Conservation (phyloP, 2,329 filamentous ascomycete genomes). For the Nectriaceae sp. region DNA sequence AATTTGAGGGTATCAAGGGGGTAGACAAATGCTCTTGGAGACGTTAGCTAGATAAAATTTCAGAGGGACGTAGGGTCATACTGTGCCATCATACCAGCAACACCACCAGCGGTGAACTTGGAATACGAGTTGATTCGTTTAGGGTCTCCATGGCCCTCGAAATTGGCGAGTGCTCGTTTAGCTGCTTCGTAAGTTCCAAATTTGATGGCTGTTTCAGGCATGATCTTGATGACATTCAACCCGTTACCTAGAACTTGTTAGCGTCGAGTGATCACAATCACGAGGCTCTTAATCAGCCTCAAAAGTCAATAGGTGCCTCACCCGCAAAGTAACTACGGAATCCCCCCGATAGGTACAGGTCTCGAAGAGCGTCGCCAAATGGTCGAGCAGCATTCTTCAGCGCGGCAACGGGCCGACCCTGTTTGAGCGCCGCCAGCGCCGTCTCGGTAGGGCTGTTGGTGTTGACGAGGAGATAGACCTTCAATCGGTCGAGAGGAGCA, state of each 20-base stretch:
- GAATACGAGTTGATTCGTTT: constrained; percentile 78
- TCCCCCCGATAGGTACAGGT: constrained; percentile 84
- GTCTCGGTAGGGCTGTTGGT: constrained; percentile 57
- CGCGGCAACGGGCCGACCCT: constrained; percentile 66
- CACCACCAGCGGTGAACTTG: constrained; percentile 87
- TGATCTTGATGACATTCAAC: constrained; percentile 94
- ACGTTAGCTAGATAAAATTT: constrained; percentile 6
- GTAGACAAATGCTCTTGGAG: constrained; percentile 81
- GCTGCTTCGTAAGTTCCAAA: constrained; percentile 97
- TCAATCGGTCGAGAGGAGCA: constrained; percentile 92
- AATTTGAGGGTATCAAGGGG: constrained; percentile 84
- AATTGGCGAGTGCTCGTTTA: constrained; percentile 79
- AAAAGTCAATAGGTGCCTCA: constrained; percentile 44
- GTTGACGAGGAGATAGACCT: constrained; percentile 96
- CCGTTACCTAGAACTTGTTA: constrained; percentile 73
- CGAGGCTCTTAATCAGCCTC: not conserved
- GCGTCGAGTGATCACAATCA: not conserved
- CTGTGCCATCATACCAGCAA: constrained; percentile 94
- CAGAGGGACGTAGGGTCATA: constrained; percentile 44
- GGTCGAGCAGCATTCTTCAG: constrained; percentile 68
- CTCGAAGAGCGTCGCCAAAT: constrained; percentile 70
- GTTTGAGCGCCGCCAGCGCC: constrained; percentile 66
- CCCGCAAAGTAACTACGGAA: constrained; percentile 90
- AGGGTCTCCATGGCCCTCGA: constrained; percentile 87
- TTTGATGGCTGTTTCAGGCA: constrained; percentile 98